phyloP scores from a whole-genome alignment of 176 grass and related monocot genomes.

The Phoenix dactylifera region DNA sequence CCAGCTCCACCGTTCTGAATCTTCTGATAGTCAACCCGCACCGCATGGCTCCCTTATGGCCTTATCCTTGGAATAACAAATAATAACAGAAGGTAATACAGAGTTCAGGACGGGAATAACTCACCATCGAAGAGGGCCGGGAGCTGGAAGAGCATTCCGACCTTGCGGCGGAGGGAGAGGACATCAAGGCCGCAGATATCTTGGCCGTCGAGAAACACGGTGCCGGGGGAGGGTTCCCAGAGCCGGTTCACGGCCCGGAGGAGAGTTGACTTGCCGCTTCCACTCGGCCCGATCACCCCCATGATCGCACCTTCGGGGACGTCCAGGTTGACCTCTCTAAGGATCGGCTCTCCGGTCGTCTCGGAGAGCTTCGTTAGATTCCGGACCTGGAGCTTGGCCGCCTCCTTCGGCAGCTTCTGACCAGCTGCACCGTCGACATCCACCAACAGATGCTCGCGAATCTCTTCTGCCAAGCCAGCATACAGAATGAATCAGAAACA shows the following conservation, averaged over 20 bases:
- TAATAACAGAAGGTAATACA: too few relatives aligned
- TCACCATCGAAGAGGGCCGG: conserved; percentile 92
- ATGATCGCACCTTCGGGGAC: conserved; percentile 61
- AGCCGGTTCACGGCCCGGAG: conserved; percentile 87
- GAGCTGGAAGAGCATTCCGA: conserved; percentile 97
- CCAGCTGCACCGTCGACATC: conserved; percentile 27
- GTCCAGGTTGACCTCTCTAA: conserved; percentile 48
- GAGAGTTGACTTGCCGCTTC: conserved; percentile 96
- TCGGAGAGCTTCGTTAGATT: conserved; percentile 49
- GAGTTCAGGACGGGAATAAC: background rate
- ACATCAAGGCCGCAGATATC: conserved; percentile 77
- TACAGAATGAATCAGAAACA: background rate
- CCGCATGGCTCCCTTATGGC: too few relatives aligned
- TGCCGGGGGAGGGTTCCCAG: conserved; percentile 61
- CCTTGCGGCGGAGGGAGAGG: conserved; percentile 70
- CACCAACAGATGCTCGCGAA: conserved; percentile 52
- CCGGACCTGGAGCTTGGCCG: conserved; percentile 53
- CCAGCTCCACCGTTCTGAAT: too few relatives aligned
- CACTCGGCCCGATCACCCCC: conserved; percentile 91
- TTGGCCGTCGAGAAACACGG: conserved; percentile 62
- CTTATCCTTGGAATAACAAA: too few relatives aligned
- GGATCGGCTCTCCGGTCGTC: conserved; percentile 49
- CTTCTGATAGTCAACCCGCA: too few relatives aligned
- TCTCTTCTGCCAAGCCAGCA: conserved; percentile 27
- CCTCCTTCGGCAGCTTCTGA: background rate